Conservation (phyloP, 176 grass and related monocot genomes). For the Ensete ventricosum region DNA sequence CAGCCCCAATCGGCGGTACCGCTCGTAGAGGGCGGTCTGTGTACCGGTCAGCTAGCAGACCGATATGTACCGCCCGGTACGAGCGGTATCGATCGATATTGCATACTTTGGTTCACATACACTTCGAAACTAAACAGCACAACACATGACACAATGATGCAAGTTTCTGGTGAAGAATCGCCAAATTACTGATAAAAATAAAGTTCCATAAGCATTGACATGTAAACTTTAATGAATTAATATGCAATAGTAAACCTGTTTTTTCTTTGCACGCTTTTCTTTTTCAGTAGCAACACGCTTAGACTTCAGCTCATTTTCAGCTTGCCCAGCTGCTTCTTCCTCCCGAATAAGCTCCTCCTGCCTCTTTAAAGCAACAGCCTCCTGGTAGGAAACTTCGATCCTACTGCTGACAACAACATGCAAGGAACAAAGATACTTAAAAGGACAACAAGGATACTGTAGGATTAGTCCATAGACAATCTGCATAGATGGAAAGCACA, state of each 20-base stretch:
- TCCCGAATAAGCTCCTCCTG: slow-evolving; percentile 99
- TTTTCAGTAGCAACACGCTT: slow-evolving; percentile 65
- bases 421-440: slow-evolving; percentile 20
- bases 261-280: slow-evolving; percentile 89
- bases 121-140: not conserved
- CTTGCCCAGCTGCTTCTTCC: slow-evolving; percentile 77
- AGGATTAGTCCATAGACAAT: slow-evolving; percentile 3
- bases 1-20: too few relatives aligned
- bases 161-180: not conserved
- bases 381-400: slow-evolving; percentile 88
- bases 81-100: too few relatives aligned
- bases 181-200: not conserved
- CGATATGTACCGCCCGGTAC: too few relatives aligned
- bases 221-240: too few relatives aligned
- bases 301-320: slow-evolving; percentile 59
- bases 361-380: slow-evolving; percentile 79
- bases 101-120: not conserved
- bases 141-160: not conserved
- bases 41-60: too few relatives aligned
- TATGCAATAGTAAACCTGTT: slow-evolving; percentile 42
- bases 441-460: not conserved
- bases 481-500: not conserved
- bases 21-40: too few relatives aligned
- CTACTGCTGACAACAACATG: slow-evolving; percentile 50
- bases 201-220: too few relatives aligned